These are phyloP conservation scores for Aurinia saxatilis DNA, from an alignment of 345 rosid species.

Conservation along the genomic window DNA sequence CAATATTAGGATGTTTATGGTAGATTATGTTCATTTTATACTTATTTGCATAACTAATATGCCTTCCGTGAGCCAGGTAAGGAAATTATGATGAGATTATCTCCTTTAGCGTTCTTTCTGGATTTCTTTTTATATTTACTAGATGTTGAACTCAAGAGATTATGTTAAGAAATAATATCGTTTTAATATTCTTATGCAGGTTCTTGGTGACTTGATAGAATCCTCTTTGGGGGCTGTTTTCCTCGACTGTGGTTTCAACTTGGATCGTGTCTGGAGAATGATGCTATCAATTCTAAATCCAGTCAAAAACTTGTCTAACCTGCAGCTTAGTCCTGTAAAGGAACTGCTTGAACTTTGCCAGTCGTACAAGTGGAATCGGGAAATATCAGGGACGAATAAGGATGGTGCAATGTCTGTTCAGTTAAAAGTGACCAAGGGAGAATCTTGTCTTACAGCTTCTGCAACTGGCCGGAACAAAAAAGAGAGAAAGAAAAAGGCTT, in stretches of 20 bases:
- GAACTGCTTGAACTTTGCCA: slow-evolving; percentile 73
- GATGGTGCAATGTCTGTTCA: slow-evolving; percentile 40
- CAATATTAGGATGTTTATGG: slow-evolving; percentile 2
- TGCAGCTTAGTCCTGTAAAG: slow-evolving; percentile 59
- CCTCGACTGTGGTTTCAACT: slow-evolving; percentile 72
- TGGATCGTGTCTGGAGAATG: slow-evolving; percentile 56
- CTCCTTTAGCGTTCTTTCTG: background rate
- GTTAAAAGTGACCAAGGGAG: slow-evolving; percentile 38
- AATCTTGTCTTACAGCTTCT: slow-evolving; percentile 32
- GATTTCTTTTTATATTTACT: background rate
- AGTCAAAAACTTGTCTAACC: slow-evolving; percentile 43
- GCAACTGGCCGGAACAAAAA: slow-evolving; percentile 47
- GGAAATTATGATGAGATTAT: background rate
- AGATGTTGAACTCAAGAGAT: background rate
- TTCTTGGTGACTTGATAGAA: slow-evolving; percentile 88
- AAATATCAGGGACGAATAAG: slow-evolving; percentile 28
- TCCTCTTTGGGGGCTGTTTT: slow-evolving; percentile 76
- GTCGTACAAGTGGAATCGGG: slow-evolving; percentile 42
- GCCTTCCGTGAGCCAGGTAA: background rate
- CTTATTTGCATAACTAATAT: background rate
- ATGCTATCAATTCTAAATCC: slow-evolving; percentile 73
- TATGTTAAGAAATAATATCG: background rate
- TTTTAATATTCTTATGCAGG: slow-evolving; percentile 38
- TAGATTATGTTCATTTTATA: background rate
- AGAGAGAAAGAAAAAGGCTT: slow-evolving; percentile 51